A percentile compares a stretch with the other conserved stretches of the same genome.
Conservation (phyloP, 768 basidiomycete genomes). For the Botryobasidium botryosum region DNA sequence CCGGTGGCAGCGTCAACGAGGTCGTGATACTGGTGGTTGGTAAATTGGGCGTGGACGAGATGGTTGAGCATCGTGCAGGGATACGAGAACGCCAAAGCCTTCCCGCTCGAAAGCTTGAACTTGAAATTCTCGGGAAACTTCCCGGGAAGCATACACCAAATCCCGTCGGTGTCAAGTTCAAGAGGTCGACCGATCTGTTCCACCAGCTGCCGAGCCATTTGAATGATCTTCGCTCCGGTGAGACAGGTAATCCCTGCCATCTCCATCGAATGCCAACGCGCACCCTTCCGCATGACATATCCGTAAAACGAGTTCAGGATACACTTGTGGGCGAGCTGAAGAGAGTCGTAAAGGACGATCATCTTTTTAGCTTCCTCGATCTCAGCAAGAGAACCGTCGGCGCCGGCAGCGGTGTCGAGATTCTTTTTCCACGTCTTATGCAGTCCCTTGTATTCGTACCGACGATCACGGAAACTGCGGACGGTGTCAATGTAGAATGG, state of each 20-base stretch:
- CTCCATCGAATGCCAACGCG: conserved; percentile 99
- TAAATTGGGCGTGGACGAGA: conserved; percentile 86
- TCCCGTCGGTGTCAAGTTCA: conserved; percentile 96
- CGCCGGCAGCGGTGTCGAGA: conserved; percentile 53
- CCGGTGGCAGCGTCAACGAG: conserved; percentile 64
- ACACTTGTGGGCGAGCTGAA: conserved; percentile 98
- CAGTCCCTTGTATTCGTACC: conserved; percentile 97
- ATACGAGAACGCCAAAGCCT: conserved; percentile 79
- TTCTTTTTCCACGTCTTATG: conserved; percentile 99
- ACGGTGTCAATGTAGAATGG: conserved; percentile 99
- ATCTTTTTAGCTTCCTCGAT: conserved; percentile 97
- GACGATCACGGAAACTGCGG: conserved; percentile 86
- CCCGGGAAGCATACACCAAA: conserved; percentile 99
- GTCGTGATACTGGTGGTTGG: conserved; percentile 95
- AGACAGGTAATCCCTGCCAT: conserved; percentile 99
- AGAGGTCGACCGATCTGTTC: conserved; percentile 96
- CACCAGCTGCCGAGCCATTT: conserved; percentile 93
- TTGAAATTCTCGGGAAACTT: conserved; percentile 97
- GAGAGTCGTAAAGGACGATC: conserved; percentile 95
- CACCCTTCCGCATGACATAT: conserved; percentile 99
- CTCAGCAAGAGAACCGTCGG: conserved; percentile 61
- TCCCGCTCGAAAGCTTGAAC: conserved; percentile 78
- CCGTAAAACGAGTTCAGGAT: conserved; percentile 99
- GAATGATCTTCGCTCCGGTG: conserved; percentile 94
- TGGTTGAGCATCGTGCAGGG: conserved; percentile 99